Conservation (phyloP, 495 filamentous ascomycete species). For the Peziza echinospora region DNA sequence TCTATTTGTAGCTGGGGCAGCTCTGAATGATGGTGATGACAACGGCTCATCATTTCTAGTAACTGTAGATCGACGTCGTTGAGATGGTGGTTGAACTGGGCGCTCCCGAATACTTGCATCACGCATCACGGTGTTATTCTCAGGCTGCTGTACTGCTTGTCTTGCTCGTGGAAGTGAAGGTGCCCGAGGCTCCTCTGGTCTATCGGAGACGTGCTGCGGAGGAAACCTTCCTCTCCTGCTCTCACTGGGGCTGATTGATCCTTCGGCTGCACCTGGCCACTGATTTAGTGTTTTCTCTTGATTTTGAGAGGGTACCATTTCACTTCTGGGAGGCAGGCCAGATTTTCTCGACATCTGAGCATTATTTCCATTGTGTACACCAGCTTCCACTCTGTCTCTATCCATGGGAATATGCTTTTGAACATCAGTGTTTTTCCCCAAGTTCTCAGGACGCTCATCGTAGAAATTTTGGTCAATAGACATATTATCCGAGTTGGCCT, state of each 20-base stretch:
- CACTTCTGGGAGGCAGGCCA: no score
- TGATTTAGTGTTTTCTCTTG: background rate
- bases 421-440: background rate
- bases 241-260: no score
- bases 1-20: background rate
- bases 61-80: background rate
- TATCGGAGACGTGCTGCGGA: no score
- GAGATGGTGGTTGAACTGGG: no score
- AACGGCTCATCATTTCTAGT: background rate
- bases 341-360: no score
- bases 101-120: background rate
- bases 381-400: background rate
- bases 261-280: background rate
- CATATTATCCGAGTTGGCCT: background rate
- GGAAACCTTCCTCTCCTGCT: no score
- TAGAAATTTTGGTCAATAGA: background rate
- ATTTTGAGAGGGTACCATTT: no score
- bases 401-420: background rate
- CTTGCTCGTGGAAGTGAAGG: no score
- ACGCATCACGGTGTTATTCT: no score
- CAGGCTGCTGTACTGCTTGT: no score
- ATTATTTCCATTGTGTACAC: no score
- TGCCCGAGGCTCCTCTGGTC: no score
- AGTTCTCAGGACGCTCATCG: background rate
- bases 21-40: background rate